Evolutionary conservation across 208 protist genomes (phyloP), one percentile per base, ranked within the genome.

Genomic region (Leishmania mexicana): DNA sequence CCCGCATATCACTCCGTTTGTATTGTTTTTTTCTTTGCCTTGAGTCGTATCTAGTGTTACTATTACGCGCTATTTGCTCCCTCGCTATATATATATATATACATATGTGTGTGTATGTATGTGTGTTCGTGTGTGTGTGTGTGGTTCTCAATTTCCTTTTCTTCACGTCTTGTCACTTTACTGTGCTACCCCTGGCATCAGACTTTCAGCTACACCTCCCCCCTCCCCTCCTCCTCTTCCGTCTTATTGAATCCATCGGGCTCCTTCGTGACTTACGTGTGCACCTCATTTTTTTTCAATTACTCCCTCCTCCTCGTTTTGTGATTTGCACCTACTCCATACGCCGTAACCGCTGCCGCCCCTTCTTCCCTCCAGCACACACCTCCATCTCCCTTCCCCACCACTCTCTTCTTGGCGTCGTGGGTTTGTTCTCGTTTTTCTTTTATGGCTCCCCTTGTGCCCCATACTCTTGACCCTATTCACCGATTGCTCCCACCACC

Each of bases 131-230:
- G 10, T 67, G 24, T 11, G 10, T 3, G 11, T 21, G 62, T 68
- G 62, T 40, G 31, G 31, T 68, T 78, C 45, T 80, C 72, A 31
- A 75, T 85, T 85, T 85, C 62, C 31, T 68, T 31, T 74, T 81
- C 62, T 78, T 72, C 15, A 35, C 38, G 35, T 73, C 15, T 73
- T 42, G 35, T 45, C 40, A 35, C n/a, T 45, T 77, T 70, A 11
- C 40, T 77, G 60, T 58, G 40, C 13, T 19, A 11, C n/a, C n/a
- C 8, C 42, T 31, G 7, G 7, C 31, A 35, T 21, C 62, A 40
- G 62, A 68, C 62, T 15, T 68, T 15, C 15, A 68, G 62, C 40
- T 13, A 40, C 62, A 68, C 62, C 15, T 19, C 10, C 51, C 51
- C 51, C 45, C 45, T 13, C 45, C 45, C 45, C 11, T 49, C 10